Evolutionary conservation across 805 yeast species (phyloP).

Genomic region (Tetrapisispora phaffii): DNA sequence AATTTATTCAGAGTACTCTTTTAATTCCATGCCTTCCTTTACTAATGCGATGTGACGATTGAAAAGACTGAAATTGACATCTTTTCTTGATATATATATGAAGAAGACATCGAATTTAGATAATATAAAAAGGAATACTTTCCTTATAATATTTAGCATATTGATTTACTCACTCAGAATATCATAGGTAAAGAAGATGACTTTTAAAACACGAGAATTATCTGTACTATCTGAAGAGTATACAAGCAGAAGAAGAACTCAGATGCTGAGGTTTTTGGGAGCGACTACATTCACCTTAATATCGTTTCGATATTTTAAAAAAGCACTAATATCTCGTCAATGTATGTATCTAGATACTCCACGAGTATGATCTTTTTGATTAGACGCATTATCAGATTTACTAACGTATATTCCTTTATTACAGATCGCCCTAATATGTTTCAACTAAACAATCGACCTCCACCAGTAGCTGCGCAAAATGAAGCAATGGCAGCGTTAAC

Average conservation of each 20-base stretch:
- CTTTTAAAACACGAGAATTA: background rate
- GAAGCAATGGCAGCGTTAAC: constrained; percentile 83
- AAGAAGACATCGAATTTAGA: no score
- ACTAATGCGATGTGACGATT: no score
- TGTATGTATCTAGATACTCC: no score
- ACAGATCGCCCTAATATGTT: constrained; percentile 57
- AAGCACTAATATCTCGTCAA: constrained; percentile 63
- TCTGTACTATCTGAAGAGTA: constrained; percentile 2
- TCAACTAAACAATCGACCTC: constrained; percentile 80
- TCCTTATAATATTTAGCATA: no score
- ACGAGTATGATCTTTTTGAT: no score
- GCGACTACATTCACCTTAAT: constrained; percentile 64
- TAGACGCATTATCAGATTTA: background rate
- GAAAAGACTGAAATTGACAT: no score
- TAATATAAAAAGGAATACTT: no score
- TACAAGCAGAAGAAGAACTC: constrained; percentile 45
- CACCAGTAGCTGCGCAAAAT: constrained; percentile 62
- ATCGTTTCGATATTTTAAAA: constrained; percentile 64
- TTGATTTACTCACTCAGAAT: background rate
- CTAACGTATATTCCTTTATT: background rate
- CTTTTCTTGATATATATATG: no score
- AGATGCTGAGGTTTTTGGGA: constrained; percentile 62
- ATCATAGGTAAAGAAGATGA: background rate
- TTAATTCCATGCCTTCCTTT: no score
- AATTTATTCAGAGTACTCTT: no score